A percentile compares a stretch with the other conserved stretches of the same genome.
phyloP scores from a whole-genome alignment of 352 stramenopile genomes.

The Phytophthora citrophthora region DNA sequence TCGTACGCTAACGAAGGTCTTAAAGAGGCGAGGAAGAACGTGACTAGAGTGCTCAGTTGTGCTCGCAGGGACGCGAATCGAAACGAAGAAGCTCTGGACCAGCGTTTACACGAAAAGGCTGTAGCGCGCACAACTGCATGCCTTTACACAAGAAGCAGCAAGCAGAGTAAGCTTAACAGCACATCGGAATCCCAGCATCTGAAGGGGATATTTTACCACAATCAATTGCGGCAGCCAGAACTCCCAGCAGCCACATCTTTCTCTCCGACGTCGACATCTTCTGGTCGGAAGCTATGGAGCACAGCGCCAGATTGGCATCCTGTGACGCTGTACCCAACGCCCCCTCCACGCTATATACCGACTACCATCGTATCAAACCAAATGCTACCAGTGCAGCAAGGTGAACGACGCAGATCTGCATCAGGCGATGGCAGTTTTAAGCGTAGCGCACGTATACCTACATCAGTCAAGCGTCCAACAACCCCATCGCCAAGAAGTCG shows the following conservation, averaged over 20 bases:
- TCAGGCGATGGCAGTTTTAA: not conserved
- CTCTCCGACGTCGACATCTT: conserved; percentile 4
- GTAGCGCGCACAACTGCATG: too few relatives aligned
- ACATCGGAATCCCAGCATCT: conserved; percentile 3
- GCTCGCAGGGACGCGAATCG: conserved; percentile 14
- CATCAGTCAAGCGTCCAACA: conserved; percentile 10
- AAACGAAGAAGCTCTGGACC: too few relatives aligned
- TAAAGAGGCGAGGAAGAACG: conserved; percentile 18
- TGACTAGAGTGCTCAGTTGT: conserved; percentile 1
- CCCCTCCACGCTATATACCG: not conserved
- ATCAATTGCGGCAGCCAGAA: conserved; percentile 23
- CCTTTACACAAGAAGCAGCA: conserved; percentile 3
- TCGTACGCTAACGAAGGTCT: conserved; percentile 12
- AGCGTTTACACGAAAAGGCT: too few relatives aligned
- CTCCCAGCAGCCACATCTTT: conserved; percentile 12
- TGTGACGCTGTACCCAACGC: not conserved
- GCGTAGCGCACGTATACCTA: conserved; percentile 3
- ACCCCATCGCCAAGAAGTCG: conserved; percentile 29
- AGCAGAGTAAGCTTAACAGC: not conserved
- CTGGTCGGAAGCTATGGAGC: conserved; percentile 1
- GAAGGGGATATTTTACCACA: conserved; percentile 37
- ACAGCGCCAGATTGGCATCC: conserved; percentile 3
- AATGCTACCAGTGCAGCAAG: not conserved
- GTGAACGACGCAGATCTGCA: not conserved
- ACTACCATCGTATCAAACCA: not conserved